Base-by-base conservation (phyloP, 2,329 filamentous ascomycete species). In the Colletotrichum tanaceti region DNA sequence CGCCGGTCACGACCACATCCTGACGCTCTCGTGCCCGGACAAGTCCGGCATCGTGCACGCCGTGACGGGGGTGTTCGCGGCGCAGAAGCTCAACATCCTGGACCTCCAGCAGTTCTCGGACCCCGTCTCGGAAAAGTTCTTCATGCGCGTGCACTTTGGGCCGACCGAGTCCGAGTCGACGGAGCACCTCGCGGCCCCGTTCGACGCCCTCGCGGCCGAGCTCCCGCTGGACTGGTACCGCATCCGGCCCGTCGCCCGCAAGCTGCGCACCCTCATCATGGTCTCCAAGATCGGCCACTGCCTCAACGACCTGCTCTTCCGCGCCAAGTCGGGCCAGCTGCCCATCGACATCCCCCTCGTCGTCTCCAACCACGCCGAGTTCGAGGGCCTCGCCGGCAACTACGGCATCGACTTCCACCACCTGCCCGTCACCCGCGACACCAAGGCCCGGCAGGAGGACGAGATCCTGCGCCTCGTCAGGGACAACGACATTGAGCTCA, bases 281-380 rank as follows among this genome's bases (percentile, higher is more conserved):
- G 93, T 95, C 38, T 94, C 92, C 75, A 94, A 94, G 83, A 94
- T 93, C 74, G 93, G 92, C 10, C 92, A 95, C 83, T 95, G 92
- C 79, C 84, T 95, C 62, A 94, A 94, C 79, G 92, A 95, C 79
- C 83, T 96, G 57, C 86, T 96, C 44, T 96, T 93, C 88, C 89
- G 93, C 65, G 87, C 91, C 75, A 90, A 90, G 78, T 90, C 89
- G 20, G 88, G 88, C 53, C 91, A 94, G 80, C 84, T 96, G 62
- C 86, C 85, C 74, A 90, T 95, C 73, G 91, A 94, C 28, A 84
- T 94, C 59, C 91, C 92, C 4, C 79, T 94, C 72, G 91, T 96
- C 75, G 89, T 96, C 49, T 94, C 92, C 67, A 96, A 96, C 82
- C 93, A 96, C 80, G 83, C 90, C 5, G 92, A 94, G 50, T 93